These are phyloP conservation scores for Bryoglossum gracile DNA, from an alignment of 495 filamentous ascomycete genomes.

Conservation along the genomic window DNA sequence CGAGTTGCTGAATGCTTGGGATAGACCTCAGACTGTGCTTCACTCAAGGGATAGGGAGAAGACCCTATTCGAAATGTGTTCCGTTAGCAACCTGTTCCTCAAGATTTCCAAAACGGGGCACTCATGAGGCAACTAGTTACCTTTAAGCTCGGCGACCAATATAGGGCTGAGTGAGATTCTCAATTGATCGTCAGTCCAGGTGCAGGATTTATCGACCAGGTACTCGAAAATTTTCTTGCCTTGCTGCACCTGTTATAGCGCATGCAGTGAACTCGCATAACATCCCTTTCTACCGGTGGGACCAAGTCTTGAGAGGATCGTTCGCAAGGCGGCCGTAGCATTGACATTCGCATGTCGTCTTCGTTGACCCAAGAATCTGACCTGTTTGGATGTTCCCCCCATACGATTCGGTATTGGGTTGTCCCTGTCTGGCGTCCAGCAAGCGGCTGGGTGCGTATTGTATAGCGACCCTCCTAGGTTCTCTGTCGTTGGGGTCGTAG, in stretches of 20 bases:
- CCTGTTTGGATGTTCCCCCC: constrained; percentile 12
- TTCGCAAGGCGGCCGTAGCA: no score
- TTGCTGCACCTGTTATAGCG: constrained; percentile 14
- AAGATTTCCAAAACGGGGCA: constrained; percentile 10
- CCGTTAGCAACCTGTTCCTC: no score
- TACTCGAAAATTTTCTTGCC: constrained; percentile 20
- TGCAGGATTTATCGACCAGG: constrained; percentile 4
- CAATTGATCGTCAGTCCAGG: constrained; percentile 14
- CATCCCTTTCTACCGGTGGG: no score
- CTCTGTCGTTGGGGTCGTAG: no score
- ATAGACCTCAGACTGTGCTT: constrained; percentile 11
- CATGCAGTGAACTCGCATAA: constrained; percentile 13
- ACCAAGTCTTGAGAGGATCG: constrained; percentile 17
- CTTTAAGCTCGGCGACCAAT: no score
- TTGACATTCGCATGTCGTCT: constrained; percentile 10
- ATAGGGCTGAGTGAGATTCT: constrained; percentile 17
- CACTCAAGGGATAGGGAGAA: constrained; percentile 9
- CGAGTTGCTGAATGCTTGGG: constrained; percentile 11
- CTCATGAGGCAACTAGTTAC: constrained; percentile 9
- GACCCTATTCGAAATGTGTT: constrained; percentile 12
- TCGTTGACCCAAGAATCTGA: no score
- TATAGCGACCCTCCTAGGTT: no score
- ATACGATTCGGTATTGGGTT: constrained; percentile 12
- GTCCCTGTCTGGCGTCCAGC: constrained; percentile 8
- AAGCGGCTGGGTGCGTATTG: constrained; percentile 16